phyloP scores from a whole-genome alignment of 345 rosid species.

The Populus pruinosa region DNA sequence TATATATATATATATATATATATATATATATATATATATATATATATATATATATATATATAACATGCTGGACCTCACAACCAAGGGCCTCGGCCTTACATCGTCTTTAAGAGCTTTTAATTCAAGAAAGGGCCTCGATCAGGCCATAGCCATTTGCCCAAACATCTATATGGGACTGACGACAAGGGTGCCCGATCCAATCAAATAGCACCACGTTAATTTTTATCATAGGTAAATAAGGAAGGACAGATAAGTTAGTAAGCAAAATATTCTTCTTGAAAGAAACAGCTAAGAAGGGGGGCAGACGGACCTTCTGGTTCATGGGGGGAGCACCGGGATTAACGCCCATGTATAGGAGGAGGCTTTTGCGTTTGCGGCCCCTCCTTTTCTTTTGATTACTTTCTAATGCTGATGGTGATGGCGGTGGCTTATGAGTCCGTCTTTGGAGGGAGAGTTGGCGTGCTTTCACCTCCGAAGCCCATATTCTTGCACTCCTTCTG shows the following conservation, averaged over 20 bases:
- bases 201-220: background rate
- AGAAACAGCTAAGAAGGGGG: background rate
- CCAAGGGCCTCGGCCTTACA: too few relatives aligned
- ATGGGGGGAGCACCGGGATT: background rate
- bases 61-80: too few relatives aligned
- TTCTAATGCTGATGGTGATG: background rate
- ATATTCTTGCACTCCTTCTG: conserved; percentile 19
- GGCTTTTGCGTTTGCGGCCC: conserved; percentile 17
- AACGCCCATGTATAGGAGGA: conserved; percentile 1
- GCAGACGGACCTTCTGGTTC: background rate
- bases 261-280: background rate
- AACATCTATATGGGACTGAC: background rate
- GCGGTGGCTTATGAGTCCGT: background rate
- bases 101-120: background rate
- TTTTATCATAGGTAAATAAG: too few relatives aligned
- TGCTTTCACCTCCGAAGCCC: conserved; percentile 13
- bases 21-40: too few relatives aligned
- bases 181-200: background rate
- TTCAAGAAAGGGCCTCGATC: background rate
- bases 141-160: background rate
- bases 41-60: too few relatives aligned
- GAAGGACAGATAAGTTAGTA: too few relatives aligned
- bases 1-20: too few relatives aligned
- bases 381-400: background rate
- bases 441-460: background rate